Percentiles rank a stretch among this genome's conserved stretches.
These are phyloP conservation scores for Lactifluus rugatus DNA, from an alignment of 768 basidiomycete species.

Conservation along the genomic window DNA sequence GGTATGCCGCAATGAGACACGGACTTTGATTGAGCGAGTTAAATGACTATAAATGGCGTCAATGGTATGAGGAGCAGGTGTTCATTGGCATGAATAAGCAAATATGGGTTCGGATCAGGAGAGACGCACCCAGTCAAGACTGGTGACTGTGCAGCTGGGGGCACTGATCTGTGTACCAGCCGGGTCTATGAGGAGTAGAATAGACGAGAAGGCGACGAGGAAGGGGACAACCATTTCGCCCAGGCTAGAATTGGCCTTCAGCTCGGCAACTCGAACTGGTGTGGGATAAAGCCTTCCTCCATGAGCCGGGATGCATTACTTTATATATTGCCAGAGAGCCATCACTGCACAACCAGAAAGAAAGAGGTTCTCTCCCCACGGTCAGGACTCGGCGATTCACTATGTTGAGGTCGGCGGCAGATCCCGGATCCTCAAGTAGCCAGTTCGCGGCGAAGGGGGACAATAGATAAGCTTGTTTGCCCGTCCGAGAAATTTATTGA, in stretches of 20 bases:
- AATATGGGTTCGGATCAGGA: too few species aligned
- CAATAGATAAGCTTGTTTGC: too few species aligned
- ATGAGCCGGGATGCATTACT: not conserved
- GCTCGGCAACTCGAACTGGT: too few species aligned
- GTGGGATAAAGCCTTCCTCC: too few species aligned
- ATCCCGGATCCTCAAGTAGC: too few species aligned
- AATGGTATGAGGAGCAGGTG: not conserved
- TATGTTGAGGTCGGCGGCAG: too few species aligned
- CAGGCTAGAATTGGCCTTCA: too few species aligned
- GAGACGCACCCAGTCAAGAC: constrained; percentile 11
- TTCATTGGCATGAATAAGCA: not conserved
- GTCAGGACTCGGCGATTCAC: too few species aligned
- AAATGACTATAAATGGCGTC: not conserved
- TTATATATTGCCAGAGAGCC: not conserved
- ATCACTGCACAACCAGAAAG: not conserved
- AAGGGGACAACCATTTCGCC: not conserved
- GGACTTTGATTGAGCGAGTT: constrained; percentile 13
- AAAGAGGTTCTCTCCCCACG: too few species aligned
- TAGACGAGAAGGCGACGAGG: not conserved
- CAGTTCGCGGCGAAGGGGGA: too few species aligned
- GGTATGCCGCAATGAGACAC: constrained; percentile 1
- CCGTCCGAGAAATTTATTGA: too few species aligned
- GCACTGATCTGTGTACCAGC: not conserved
- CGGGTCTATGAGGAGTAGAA: not conserved
- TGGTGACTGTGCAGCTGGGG: not conserved